Evolutionary conservation across 2,329 filamentous ascomycete species (phyloP), one percentile per base, ranked within the genome.

Genomic region (Hawksworthiomyces lignivorus): DNA sequence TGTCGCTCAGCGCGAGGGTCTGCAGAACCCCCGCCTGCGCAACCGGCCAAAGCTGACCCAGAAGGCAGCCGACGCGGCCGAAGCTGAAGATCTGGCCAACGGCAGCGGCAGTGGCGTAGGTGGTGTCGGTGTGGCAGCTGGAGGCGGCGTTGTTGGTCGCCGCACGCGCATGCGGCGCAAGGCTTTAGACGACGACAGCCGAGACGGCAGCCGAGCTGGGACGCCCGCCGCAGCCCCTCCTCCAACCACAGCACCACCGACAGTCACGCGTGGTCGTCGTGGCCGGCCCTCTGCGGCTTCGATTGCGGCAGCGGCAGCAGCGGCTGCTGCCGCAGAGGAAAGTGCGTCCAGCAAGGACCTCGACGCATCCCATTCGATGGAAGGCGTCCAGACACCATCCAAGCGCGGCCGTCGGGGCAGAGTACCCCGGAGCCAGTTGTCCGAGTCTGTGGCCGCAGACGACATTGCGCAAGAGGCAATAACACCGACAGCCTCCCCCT

Each of bases 31-130:
- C 5, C 67, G 75, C 22, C 62, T 78, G 27, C 71, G 75, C 39
- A 75, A 75, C 52, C 70, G 76, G 45, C 72, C 72, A 7, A 72
- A 69, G 54, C 71, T 72, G 50, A 79, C 73, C 4, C 72, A 69
- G 46, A 77, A 77, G 57, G 72, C 73, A n/a, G 70, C 71, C 10
- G 75, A 79, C 51, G 66, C 72, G 10, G 50, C 51, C 15, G 64
- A 64, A 4, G 67, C 68, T 29, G 59, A 62, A 15, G 61, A 60
- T 10, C 48, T 71, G 19, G 60, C 72, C 4, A n/a, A n/a, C n/a
- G n/a, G n/a, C n/a, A n/a, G n/a, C n/a, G n/a, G n/a, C n/a, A n/a
- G n/a, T n/a, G n/a, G n/a, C n/a, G n/a, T n/a, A n/a, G n/a, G n/a
- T n/a, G n/a, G n/a, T n/a, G n/a, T n/a, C n/a, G n/a, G n/a, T n/a